A percentile compares a stretch with the other conserved stretches of the same genome.
Evolutionary conservation across 75 land plant genomes (phyloP).

Genomic region (Pinus albicaulis): DNA sequence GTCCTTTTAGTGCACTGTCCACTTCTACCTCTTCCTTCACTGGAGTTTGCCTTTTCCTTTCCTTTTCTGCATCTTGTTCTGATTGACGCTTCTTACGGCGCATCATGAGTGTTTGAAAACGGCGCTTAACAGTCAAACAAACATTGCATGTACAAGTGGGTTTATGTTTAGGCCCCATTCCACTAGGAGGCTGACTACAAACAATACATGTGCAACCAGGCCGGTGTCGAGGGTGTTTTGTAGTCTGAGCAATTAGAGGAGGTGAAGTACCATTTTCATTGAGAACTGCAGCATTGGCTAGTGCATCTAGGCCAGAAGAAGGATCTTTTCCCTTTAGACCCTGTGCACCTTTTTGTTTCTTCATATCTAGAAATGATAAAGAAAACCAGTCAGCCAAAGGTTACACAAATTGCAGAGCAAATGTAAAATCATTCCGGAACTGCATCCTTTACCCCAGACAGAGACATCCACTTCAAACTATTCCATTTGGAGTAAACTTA

Average conservation of each 20-base stretch:
- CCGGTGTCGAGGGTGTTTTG: constrained; percentile 57
- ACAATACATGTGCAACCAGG: constrained; percentile 59
- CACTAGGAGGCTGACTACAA: constrained; percentile 62
- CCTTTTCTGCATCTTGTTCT: constrained; percentile 43
- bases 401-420: neutral
- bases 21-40: constrained; percentile 16
- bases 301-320: constrained; percentile 19
- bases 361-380: neutral
- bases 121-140: constrained; percentile 45
- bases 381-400: neutral
- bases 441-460: neutral
- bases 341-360: constrained; percentile 2
- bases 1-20: neutral
- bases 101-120: constrained; percentile 46
- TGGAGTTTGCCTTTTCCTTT: constrained; percentile 16
- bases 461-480: neutral
- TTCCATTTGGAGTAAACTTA: neutral
- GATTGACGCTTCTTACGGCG: constrained; percentile 47
- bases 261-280: constrained; percentile 17
- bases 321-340: constrained; percentile 5
- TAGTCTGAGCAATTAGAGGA: constrained; percentile 39
- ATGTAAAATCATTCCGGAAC: neutral
- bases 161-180: constrained; percentile 58
- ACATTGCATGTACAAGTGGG: constrained; percentile 44
- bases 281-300: constrained; percentile 23